These are phyloP conservation scores for Boletus eberwhitei DNA, from an alignment of 768 basidiomycete genomes.

Conservation along the genomic window DNA sequence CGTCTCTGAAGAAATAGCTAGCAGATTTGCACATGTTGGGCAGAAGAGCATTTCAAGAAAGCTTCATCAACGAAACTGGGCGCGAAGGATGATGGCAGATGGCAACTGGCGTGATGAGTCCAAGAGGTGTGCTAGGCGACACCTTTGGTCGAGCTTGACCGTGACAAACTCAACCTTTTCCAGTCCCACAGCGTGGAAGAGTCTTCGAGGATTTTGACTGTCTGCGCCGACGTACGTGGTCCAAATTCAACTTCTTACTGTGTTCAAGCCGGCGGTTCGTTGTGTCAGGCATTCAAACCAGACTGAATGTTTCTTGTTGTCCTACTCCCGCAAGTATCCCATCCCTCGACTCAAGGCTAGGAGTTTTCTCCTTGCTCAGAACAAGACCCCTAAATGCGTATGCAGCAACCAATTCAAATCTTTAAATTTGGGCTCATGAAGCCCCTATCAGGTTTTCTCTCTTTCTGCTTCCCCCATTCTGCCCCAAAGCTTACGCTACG, in stretches of 20 bases:
- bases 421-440: background rate
- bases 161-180: background rate
- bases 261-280: background rate
- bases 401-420: background rate
- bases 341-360: background rate
- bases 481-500: background rate
- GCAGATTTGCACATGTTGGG: constrained; percentile 88
- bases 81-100: background rate
- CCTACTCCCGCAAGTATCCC: background rate
- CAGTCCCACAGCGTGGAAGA: background rate
- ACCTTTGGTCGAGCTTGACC: background rate
- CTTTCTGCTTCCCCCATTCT: background rate
- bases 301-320: background rate
- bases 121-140: background rate
- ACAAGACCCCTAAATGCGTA: background rate
- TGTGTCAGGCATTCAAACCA: background rate
- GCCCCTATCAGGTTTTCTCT: background rate
- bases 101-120: background rate
- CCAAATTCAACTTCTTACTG: background rate
- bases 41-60: constrained; percentile 78
- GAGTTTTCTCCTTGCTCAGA: background rate
- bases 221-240: background rate
- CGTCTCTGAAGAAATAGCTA: constrained; percentile 72
- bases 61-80: background rate
- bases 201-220: background rate